phyloP scores from a whole-genome alignment of 208 protist genomes.

The Acanthamoeba quina region DNA sequence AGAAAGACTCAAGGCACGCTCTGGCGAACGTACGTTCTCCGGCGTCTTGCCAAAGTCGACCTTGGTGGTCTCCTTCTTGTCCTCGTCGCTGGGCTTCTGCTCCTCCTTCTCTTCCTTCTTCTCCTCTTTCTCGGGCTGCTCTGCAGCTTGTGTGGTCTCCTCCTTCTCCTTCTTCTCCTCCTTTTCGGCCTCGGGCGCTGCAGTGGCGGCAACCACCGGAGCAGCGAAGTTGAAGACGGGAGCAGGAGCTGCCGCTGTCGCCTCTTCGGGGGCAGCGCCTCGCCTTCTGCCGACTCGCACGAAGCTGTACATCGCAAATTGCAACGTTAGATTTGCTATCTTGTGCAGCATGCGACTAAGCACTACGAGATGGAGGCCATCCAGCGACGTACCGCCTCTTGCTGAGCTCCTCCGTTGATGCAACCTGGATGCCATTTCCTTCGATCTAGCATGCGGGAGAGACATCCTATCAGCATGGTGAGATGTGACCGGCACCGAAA shows the following conservation, averaged over 20 bases:
- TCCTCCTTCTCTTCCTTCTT: neutral
- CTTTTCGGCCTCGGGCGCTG: neutral
- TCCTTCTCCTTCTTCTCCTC: neutral
- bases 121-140: neutral
- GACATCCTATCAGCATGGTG: no score
- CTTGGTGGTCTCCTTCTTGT: neutral
- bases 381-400: neutral
- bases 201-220: no score
- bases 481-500: no score
- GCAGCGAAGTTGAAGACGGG: neutral
- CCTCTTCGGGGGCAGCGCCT: neutral
- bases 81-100: neutral
- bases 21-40: no score
- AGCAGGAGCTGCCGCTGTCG: neutral
- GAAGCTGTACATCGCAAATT: neutral
- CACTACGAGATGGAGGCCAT: no score
- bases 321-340: no score
- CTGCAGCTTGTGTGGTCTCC: neutral
- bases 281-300: neutral
- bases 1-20: no score
- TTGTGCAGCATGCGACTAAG: no score
- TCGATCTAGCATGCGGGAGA: neutral
- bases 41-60: neutral
- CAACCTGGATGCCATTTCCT: slow-evolving; percentile 5
- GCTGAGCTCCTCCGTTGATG: neutral